A percentile compares a stretch with the other conserved stretches of the same genome.
phyloP scores from a whole-genome alignment of 805 yeast species.

The Wickerhamiella parazyma region DNA sequence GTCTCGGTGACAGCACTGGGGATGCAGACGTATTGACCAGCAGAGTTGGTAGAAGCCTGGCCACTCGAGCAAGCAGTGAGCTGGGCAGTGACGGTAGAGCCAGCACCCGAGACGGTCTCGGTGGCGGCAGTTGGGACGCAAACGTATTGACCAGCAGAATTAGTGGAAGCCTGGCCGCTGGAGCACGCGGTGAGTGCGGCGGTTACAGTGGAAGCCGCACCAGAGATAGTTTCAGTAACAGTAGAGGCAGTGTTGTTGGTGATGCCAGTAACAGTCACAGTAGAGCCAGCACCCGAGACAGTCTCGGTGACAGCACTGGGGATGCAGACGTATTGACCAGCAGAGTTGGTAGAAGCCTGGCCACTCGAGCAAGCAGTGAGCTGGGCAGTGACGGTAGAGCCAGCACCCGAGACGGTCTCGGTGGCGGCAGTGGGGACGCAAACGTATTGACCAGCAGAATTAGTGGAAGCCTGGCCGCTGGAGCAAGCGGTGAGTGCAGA shows the following conservation, averaged over 20 bases:
- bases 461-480: slow-evolving; percentile 8
- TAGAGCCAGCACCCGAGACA: slow-evolving; percentile 9
- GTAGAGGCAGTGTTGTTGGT: slow-evolving; percentile 9
- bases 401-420: slow-evolving; percentile 9
- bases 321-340: slow-evolving; percentile 11
- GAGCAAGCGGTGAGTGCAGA: slow-evolving; percentile 8
- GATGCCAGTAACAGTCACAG: slow-evolving; percentile 15
- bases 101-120: slow-evolving; percentile 7
- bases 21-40: slow-evolving; percentile 3
- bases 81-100: slow-evolving; percentile 4
- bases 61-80: slow-evolving; percentile 4
- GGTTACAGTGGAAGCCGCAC: slow-evolving; percentile 5
- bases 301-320: slow-evolving; percentile 15
- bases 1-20: not conserved
- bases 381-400: slow-evolving; percentile 7
- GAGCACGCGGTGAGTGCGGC: slow-evolving; percentile 6
- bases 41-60: not conserved
- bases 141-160: not conserved
- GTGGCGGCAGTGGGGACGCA: slow-evolving; percentile 15
- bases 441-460: slow-evolving; percentile 10
- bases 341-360: slow-evolving; percentile 8
- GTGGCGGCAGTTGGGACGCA: slow-evolving; percentile 10
- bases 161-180: not conserved
- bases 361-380: slow-evolving; percentile 7
- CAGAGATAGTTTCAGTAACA: slow-evolving; percentile 12